Evolutionary conservation across 2,329 filamentous ascomycete species (phyloP).

Genomic region (Dothistroma septosporum): DNA sequence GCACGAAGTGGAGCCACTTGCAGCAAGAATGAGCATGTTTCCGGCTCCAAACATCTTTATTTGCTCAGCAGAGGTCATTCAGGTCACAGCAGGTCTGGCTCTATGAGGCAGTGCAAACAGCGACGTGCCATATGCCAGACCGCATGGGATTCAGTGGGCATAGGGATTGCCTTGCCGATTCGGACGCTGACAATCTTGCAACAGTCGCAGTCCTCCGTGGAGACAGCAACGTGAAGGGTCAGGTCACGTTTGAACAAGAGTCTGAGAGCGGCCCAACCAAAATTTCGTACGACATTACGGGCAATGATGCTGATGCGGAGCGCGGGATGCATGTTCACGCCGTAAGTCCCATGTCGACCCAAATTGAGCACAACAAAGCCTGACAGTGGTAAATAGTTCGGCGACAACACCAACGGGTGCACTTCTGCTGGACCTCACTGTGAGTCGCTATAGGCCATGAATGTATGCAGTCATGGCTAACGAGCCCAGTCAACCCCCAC

Average conservation of each 20-base stretch:
- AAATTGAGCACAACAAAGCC: neutral
- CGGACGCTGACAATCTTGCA: slow-evolving; percentile 16
- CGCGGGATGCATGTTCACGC: slow-evolving; percentile 98
- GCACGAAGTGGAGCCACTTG: slow-evolving; percentile 31
- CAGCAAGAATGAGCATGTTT: slow-evolving; percentile 35
- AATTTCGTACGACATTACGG: slow-evolving; percentile 86
- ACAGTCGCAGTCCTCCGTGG: slow-evolving; percentile 94
- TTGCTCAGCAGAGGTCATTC: slow-evolving; percentile 16
- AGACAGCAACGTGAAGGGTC: slow-evolving; percentile 92
- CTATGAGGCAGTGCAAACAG: neutral
- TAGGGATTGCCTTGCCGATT: neutral
- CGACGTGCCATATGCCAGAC: neutral
- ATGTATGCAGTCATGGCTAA: neutral
- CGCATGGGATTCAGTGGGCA: neutral
- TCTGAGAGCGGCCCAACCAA: slow-evolving; percentile 77
- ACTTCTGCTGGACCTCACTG: slow-evolving; percentile 97
- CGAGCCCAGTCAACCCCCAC: slow-evolving; percentile 79
- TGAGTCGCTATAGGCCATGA: slow-evolving; percentile 46
- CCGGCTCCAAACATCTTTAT: slow-evolving; percentile 13
- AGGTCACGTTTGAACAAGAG: slow-evolving; percentile 90
- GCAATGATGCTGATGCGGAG: slow-evolving; percentile 91
- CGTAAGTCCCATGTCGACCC: slow-evolving; percentile 16
- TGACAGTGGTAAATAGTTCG: slow-evolving; percentile 51
- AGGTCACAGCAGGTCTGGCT: slow-evolving; percentile 13
- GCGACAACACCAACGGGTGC: slow-evolving; percentile 99